Conservation (phyloP, 257 asterid genomes). For the Nicotiana benthamiana region DNA sequence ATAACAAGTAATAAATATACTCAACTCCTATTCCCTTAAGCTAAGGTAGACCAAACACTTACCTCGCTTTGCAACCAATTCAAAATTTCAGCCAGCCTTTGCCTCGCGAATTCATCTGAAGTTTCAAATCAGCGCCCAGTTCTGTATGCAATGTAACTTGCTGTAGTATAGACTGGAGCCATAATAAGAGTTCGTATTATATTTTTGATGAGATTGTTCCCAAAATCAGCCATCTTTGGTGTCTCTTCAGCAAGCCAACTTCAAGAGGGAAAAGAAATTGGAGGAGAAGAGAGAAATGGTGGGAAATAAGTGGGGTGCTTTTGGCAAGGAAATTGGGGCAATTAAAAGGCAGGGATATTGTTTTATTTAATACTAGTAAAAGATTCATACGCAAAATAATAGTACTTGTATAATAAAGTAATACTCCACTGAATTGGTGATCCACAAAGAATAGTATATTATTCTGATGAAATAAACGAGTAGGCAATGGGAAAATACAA, state of each 20-base stretch:
- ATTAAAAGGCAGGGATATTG: too few relatives aligned
- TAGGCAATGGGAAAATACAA: too few relatives aligned
- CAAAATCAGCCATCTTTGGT: neutral
- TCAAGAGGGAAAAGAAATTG: neutral
- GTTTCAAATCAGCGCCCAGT: neutral
- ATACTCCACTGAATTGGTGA: neutral
- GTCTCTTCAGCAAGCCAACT: neutral
- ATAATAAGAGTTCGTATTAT: neutral
- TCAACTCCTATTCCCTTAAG: too few relatives aligned
- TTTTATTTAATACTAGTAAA: too few relatives aligned
- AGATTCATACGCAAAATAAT: neutral
- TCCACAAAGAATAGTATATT: neutral
- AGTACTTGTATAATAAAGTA: neutral
- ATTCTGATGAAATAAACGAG: too few relatives aligned
- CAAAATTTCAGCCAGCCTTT: too few relatives aligned
- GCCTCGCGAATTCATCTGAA: too few relatives aligned
- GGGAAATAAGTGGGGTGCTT: neutral
- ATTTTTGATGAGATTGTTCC: neutral
- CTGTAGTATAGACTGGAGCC: constrained; percentile 5
- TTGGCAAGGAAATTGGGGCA: neutral
- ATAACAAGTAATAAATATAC: too few relatives aligned
- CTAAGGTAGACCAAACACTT: too few relatives aligned
- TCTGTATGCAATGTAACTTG: neutral
- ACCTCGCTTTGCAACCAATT: too few relatives aligned
- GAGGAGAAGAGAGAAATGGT: neutral